These are phyloP conservation scores for Claviceps cyperi DNA, from an alignment of 2,329 filamentous ascomycete species.

Conservation along the genomic window DNA sequence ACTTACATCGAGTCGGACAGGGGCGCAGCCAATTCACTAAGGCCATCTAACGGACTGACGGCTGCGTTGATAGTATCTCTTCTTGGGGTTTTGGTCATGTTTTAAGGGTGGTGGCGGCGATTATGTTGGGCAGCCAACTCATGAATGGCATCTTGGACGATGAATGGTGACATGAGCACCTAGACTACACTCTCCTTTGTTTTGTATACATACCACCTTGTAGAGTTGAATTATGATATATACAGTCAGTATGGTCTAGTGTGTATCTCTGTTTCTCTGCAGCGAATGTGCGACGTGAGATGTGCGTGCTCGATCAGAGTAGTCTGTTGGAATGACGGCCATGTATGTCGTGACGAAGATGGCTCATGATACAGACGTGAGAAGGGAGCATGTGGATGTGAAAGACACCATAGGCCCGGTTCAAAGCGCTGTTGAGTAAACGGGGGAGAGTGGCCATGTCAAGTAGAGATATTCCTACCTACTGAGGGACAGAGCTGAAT, in stretches of 20 bases:
- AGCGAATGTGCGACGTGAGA: too few species aligned
- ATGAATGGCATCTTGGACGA: background rate
- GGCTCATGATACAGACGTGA: too few species aligned
- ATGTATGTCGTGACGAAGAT: too few species aligned
- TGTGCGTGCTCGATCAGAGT: too few species aligned
- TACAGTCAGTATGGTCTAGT: background rate
- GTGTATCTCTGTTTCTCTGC: background rate
- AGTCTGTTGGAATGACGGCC: too few species aligned
- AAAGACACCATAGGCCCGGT: too few species aligned
- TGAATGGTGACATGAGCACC: conserved; percentile 1
- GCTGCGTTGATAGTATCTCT: conserved; percentile 3
- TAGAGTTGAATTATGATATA: conserved; percentile 3
- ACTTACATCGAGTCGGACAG: conserved; percentile 21
- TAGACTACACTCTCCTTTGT: conserved; percentile 4
- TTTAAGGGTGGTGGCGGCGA: background rate
- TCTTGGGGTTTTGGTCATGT: background rate
- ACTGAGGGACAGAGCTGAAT: too few species aligned
- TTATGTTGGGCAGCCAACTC: background rate
- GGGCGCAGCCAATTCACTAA: conserved; percentile 11
- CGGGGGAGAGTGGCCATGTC: too few species aligned
- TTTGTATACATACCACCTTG: conserved; percentile 1
- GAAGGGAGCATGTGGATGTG: too few species aligned
- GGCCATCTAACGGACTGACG: conserved; percentile 8
- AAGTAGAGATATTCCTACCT: too few species aligned
- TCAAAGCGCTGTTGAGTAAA: too few species aligned